Percentiles rank a stretch among this genome's conserved stretches.
These are phyloP conservation scores for Polytrichum formosum DNA, from an alignment of 225 moss, liverwort and hornwort genomes.

Conservation along the genomic window DNA sequence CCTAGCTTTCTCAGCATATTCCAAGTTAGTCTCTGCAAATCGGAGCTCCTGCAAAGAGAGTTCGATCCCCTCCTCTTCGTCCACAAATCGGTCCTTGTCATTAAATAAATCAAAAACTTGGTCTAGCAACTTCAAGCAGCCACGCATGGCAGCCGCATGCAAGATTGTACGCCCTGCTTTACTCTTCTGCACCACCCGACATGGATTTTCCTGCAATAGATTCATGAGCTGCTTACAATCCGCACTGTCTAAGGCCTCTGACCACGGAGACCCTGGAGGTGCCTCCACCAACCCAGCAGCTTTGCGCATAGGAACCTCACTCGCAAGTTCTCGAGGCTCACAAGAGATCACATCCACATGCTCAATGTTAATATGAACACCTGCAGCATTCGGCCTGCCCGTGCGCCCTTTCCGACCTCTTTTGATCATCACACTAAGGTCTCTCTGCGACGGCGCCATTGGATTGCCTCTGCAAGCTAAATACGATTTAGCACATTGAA, in stretches of 20 bases:
- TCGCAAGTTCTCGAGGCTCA: not conserved
- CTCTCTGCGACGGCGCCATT: not conserved
- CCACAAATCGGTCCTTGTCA: not conserved
- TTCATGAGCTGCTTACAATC: not conserved
- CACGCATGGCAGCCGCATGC: not conserved
- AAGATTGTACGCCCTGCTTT: not conserved
- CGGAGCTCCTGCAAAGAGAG: not conserved
- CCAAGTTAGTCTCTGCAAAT: rapidly evolving
- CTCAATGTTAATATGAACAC: not conserved
- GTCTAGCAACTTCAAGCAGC: not conserved
- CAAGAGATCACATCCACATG: not conserved
- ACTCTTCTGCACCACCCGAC: not conserved
- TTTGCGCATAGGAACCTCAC: not conserved
- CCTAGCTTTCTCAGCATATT: not conserved
- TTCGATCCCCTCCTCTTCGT: not conserved
- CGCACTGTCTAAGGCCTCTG: rapidly evolving
- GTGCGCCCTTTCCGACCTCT: not conserved
- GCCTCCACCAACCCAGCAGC: not conserved
- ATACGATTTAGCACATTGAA: not conserved
- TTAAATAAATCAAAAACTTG: not conserved
- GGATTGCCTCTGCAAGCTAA: not conserved
- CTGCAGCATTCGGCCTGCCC: too few relatives aligned
- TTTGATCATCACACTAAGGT: not conserved
- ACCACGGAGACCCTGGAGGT: not conserved
- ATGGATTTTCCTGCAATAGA: not conserved